phyloP scores from a whole-genome alignment of 2,329 filamentous ascomycete species.

The Amesomyces nigricolor region DNA sequence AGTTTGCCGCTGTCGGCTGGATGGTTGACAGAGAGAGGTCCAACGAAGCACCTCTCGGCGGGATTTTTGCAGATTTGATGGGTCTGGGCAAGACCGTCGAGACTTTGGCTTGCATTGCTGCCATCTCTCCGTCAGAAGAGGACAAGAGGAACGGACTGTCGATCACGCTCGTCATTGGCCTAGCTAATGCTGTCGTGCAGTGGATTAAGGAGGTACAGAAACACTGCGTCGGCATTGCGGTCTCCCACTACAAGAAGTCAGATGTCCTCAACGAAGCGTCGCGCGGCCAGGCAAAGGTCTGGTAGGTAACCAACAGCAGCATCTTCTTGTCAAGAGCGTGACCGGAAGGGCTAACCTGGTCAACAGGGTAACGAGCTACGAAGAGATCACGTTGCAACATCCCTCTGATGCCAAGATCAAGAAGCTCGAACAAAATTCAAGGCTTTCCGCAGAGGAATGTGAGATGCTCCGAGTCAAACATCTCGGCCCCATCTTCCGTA shows the following conservation, averaged over 20 bases:
- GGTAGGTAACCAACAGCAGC: not conserved
- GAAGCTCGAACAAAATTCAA: not conserved
- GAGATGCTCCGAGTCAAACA: constrained; percentile 20
- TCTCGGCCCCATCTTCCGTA: constrained; percentile 34
- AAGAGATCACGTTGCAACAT: constrained; percentile 25
- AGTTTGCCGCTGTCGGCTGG: constrained; percentile 47
- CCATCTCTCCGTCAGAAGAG: constrained; percentile 35
- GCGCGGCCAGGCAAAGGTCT: not conserved
- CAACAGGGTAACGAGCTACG: constrained; percentile 30
- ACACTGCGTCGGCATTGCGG: constrained; percentile 16
- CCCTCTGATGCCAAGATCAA: not conserved
- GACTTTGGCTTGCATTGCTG: constrained; percentile 32
- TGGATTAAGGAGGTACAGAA: constrained; percentile 29
- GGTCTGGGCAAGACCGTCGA: constrained; percentile 61
- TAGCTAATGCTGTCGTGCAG: constrained; percentile 26
- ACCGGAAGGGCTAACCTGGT: not conserved
- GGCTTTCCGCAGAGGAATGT: not conserved
- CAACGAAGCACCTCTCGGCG: constrained; percentile 39
- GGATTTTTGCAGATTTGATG: constrained; percentile 57
- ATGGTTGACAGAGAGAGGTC: constrained; percentile 48
- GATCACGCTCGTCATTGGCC: constrained; percentile 32
- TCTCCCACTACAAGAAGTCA: constrained; percentile 10
- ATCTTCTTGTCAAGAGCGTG: not conserved
- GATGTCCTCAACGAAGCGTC: not conserved
- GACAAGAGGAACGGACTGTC: constrained; percentile 34